Evolutionary conservation across 2,329 filamentous ascomycete species (phyloP).

Genomic region (Cladophialophora exuberans): DNA sequence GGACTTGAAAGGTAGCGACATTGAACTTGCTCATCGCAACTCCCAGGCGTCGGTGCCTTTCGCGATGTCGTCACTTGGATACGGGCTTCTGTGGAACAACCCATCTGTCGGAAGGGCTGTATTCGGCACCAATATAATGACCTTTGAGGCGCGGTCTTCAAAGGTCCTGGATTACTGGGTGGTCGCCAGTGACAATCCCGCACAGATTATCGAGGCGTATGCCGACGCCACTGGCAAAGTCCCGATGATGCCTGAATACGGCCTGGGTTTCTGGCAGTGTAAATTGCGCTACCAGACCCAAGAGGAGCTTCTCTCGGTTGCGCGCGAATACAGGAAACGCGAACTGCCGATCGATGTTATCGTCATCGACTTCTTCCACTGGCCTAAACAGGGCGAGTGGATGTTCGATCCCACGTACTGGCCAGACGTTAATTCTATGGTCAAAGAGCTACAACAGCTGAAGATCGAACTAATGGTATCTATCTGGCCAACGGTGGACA

Average conservation of each 20-base stretch:
- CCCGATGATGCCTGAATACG: constrained; percentile 70
- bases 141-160: constrained; percentile 64
- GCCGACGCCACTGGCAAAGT: constrained; percentile 59
- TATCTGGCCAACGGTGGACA: constrained; percentile 69
- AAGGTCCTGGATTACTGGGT: constrained; percentile 66
- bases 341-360: constrained; percentile 65
- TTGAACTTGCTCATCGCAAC: constrained; percentile 68
- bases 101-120: constrained; percentile 63
- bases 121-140: constrained; percentile 63
- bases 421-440: constrained; percentile 67
- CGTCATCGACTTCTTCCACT: constrained; percentile 71
- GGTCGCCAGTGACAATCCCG: constrained; percentile 57
- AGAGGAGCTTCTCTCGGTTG: constrained; percentile 63
- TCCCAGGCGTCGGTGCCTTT: constrained; percentile 69
- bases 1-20: constrained; percentile 63
- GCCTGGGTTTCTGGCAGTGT: constrained; percentile 70
- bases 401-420: constrained; percentile 66
- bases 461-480: constrained; percentile 69
- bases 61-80: constrained; percentile 61
- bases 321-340: constrained; percentile 60
- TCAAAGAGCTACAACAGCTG: constrained; percentile 63
- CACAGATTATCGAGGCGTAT: constrained; percentile 60
- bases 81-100: constrained; percentile 69
- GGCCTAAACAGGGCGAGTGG: constrained; percentile 69
- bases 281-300: constrained; percentile 68